Evolutionary conservation across 306 rosid species (phyloP), one percentile per base, ranked within the genome.

Genomic region (Echinosophora koreensis): DNA sequence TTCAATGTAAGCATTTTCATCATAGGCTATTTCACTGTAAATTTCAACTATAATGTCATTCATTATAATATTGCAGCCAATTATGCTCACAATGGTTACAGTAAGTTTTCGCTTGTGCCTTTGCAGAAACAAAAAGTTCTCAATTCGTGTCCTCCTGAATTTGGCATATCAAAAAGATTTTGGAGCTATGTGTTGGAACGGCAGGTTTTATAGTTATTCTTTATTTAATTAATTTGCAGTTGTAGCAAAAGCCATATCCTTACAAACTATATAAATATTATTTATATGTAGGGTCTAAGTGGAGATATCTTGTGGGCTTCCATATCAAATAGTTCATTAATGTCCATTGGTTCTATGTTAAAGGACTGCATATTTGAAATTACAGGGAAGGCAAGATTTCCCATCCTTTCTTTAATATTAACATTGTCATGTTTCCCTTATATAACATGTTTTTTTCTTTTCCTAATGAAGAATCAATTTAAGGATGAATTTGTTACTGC

Each of bases 401-500:
- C 71, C 22, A 71, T 69, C 69, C 60, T 49, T 58, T 39, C 63
- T 37, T 44, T 35, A 52, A 10, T 13, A 14, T 74, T 64, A 63
- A 54, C 35, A 15, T 69, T 44, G 8, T 77, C 50, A 51, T 65
- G 22, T n/a, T 57, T 38, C 49, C 58, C 75, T 69, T 46, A 34
- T 49, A 30, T 65, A 8, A 64, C 50, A 55, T 51, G 73, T 72
- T 59, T 55, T 42, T 56, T 71, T 71, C 77, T 51, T 38, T 14
- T 46, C 66, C 11, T 79, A 75, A 66, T 62, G 46, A 80, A 94
- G 98, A 96, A 96, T 84, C 96, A 83, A 90, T 94, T 90, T 71
- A 94, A 94, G 84, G 98, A 94, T 81, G 98, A 94, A 85, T 94
- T 94, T 84, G 97, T 94, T 76, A 94, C 97, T 50, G 94, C 98